Base-by-base conservation (phyloP, 495 filamentous ascomycete species). In the Hamigera avellanea region DNA sequence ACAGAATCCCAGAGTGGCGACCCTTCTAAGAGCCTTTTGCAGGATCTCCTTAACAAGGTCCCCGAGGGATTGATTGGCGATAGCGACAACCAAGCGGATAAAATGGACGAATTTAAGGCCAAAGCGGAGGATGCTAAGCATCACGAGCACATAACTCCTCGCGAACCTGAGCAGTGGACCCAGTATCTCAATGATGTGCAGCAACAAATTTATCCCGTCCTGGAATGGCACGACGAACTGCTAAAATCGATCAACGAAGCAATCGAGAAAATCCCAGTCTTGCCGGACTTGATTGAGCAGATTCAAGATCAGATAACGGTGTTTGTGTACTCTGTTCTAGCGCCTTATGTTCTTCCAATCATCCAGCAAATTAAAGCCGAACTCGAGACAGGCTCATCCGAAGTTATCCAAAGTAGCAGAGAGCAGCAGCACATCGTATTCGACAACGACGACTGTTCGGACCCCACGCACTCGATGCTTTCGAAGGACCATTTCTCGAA, bases 391-490 rank as follows among this genome's bases (percentile, higher is more conserved):
- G 86, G 86, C 7, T 82, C 83, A n/a, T 73, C 71, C 1, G 86
- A 93, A 52, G 77, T 95, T 42, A 94, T 95, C 39, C 69, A 81
- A 41, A 80, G 72, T 54, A 83, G 80, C 52, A 70, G 77, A 50
- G 72, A 81, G 27, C 76, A 86, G 54, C 87, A 95, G 55, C 75
- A 78, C 43, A 72, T 86, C 36, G 85, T 95, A 18, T 95, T 93
- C 57, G 49, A 80, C n/a, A 78, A 95, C 44, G 78, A 88, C 43
- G 30, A 63, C 26, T 80, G 56, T 33, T 72, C 74, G 14, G 78
- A 95, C 50, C 87, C 87, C 6, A 95, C 87, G 8, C 87, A 95
- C 55, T 87, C 81, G n/a, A 95, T 94, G 87, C 72, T 95, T 14
- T 83, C 83, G 29, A 95, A 95, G 65, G 87, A 93, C 47, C 86